Conservation (phyloP, 1,139 yeast species). For the Geotrichum siamense region DNA sequence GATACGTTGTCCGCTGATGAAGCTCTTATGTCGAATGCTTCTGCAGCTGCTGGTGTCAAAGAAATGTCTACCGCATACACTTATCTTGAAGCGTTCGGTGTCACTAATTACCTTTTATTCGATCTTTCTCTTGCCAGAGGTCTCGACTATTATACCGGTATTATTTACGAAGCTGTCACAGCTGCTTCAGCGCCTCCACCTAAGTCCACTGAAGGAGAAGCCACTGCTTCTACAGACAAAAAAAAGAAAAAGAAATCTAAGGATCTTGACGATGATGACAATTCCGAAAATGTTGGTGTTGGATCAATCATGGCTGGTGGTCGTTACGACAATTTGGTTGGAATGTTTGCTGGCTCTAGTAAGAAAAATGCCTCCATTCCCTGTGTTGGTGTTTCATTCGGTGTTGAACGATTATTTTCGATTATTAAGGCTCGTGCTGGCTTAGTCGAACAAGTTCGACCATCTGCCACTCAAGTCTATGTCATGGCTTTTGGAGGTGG, state of each 20-base stretch:
- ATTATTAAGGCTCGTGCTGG: slow-evolving; percentile 67
- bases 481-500: slow-evolving; percentile 99
- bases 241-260: slow-evolving; percentile 29
- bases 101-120: slow-evolving; percentile 59
- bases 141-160: slow-evolving; percentile 92
- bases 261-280: slow-evolving; percentile 66
- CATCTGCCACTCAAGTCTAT: slow-evolving; percentile 84
- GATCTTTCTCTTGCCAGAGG: slow-evolving; percentile 96
- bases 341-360: slow-evolving; percentile 76
- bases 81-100: slow-evolving; percentile 73
- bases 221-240: slow-evolving; percentile 20
- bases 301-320: slow-evolving; percentile 99
- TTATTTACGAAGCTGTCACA: slow-evolving; percentile 93
- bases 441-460: slow-evolving; percentile 55
- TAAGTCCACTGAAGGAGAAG: slow-evolving; percentile 41
- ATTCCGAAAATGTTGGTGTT: slow-evolving; percentile 93
- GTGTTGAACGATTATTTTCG: slow-evolving; percentile 91
- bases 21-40: slow-evolving; percentile 51
- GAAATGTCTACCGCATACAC: slow-evolving; percentile 72
- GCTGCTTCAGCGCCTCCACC: slow-evolving; percentile 90
- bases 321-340: slow-evolving; percentile 90
- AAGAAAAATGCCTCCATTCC: slow-evolving; percentile 78
- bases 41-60: slow-evolving; percentile 71
- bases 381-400: slow-evolving; percentile 94
- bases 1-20: slow-evolving; percentile 50